Evolutionary conservation across 1,139 yeast species (phyloP), one percentile per base, ranked within the genome.

Genomic region (Blastobotrys indianensis): DNA sequence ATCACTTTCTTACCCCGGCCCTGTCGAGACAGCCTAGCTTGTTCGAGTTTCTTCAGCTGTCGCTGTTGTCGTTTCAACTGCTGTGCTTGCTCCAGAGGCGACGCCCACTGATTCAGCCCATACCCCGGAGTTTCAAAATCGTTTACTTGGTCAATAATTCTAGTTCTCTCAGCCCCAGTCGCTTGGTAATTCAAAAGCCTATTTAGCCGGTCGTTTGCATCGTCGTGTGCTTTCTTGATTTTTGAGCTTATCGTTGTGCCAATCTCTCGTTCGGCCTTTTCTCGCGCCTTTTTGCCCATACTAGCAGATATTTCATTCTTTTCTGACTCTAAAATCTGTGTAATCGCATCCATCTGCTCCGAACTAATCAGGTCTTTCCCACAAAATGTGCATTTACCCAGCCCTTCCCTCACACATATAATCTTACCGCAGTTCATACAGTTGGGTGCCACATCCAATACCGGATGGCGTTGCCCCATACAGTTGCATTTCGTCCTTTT

Each of bases 381-480:
- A 67, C 98, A 92, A 53, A 69, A 85, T 2, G 94, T 76, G 61
- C 99, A 94, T 3, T 94, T 94, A 46, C 88, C 87, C 36, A 76
- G 70, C 0, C 97, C 97, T 61, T 94, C 97, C 56, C 81, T 81
- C 2, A 75, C 74, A 67, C 99, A 94, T 2, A 92, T 85, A 34
- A 94, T 86, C 61, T 88, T 87, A 9, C 99, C 99, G 65, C 99
- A 94, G 49, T 83, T 81, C 38, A 92, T 67, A 59, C 99, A 94
- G 62, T 94, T 94, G 0, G 98, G 98, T 0, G 94, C 92, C 49
- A 85, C 75, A 49, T 85, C 94, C 55, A 87, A 85, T 37, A 94
- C 68, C 1, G 97, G 95, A 60, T 94, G 98, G 49, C 85, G 71
- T 1, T 85, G 79, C 5, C 68, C 74, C 59, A 64, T 64, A 45